Evolutionary conservation across 2,329 filamentous ascomycete species (phyloP), one percentile per base, ranked within the genome.

Genomic region (Aspergillus versicolor): DNA sequence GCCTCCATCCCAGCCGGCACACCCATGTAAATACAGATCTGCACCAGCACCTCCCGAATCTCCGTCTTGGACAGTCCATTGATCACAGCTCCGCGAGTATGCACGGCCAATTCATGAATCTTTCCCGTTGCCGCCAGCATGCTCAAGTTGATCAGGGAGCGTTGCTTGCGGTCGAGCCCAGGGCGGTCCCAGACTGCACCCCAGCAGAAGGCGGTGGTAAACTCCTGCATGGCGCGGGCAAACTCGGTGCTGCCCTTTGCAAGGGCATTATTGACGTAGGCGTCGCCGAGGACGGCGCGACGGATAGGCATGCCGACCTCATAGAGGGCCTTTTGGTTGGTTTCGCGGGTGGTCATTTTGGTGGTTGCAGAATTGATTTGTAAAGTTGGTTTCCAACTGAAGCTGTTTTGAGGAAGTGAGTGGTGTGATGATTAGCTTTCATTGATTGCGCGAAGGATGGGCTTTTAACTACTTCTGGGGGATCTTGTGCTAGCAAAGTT

Each of bases 111-210:
- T 66, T 87, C 84, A 0, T 82, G 77, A 3, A 74, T 75, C 3
- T 82, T 75, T 61, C 85, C 86, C 51, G 85, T 74, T 1, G 83
- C 82, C 65, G 80, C 81, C 40, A 87, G 76, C 82, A 87, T 86
- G 51, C 79, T 83, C 46, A 87, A 81, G 65, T 86, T 48, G 13
- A 54, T 22, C 9, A 53, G 12, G 4, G 19, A 42, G 9, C 49
- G 17, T 24, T 57, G 24, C 13, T 50, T 53, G 30, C 55, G 42
- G 3, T 44, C 44, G 1, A 61, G 54, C 0, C 59, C 59, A 0
- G 61, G 56, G 1, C 58, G 54, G 3, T 32, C 41, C 61, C 54
- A 60, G 1, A 60, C 47, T 9, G 38, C n/a, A 15, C 56, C 59
- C 56, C 56, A 63, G 22, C 56, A 52, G 13, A 13, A 57, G 21